phyloP scores from a whole-genome alignment of 805 yeast species.

The Starmerella floricola region DNA sequence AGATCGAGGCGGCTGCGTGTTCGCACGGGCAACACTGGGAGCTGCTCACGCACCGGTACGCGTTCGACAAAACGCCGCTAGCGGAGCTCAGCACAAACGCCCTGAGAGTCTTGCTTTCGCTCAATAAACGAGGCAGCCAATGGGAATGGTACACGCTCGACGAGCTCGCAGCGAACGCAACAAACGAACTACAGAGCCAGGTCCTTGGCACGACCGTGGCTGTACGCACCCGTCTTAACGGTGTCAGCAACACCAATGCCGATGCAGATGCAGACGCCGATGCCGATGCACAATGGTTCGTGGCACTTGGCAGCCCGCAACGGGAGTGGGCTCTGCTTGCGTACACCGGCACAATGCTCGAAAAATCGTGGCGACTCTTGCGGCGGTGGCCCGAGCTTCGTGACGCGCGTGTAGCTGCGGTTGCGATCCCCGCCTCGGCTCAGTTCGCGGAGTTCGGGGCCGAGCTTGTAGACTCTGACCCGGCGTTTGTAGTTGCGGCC shows the following conservation, averaged over 20 bases:
- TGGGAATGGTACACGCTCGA: constrained; percentile 7
- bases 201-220: constrained; percentile 1
- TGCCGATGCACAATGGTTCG: neutral
- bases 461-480: constrained; percentile 2
- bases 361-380: too few relatives aligned
- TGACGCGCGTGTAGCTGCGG: neutral
- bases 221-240: neutral
- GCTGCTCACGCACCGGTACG: constrained; percentile 1
- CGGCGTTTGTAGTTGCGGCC: constrained; percentile 1
- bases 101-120: constrained; percentile 1
- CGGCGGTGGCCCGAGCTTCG: neutral
- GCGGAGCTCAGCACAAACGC: constrained; percentile 1
- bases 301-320: neutral
- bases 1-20: constrained; percentile 13
- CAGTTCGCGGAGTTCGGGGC: neutral
- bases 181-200: neutral
- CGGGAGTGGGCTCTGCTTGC: neutral
- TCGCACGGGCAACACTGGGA: too few relatives aligned
- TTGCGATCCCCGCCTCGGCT: neutral
- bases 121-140: neutral
- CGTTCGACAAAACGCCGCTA: constrained; percentile 2
- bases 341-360: too few relatives aligned
- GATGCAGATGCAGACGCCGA: neutral
- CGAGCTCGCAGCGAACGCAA: neutral
- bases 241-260: neutral